Evolutionary conservation across 768 basidiomycete genomes (phyloP), one percentile per base, ranked within the genome.

Genomic region (Russula emetica): DNA sequence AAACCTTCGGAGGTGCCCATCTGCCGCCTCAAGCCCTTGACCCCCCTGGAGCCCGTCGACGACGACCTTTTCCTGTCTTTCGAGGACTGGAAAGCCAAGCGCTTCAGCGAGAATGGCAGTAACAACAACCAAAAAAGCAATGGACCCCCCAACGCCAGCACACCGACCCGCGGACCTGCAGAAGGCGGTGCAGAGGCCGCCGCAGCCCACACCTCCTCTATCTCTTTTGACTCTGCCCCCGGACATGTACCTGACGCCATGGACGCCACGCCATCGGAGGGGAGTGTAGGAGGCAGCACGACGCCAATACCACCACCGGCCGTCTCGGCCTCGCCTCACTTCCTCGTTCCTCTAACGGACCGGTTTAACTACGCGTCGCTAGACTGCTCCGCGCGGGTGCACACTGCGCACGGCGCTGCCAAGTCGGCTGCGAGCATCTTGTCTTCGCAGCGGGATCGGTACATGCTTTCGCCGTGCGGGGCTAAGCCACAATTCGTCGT

Each of bases 401-500:
- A 96, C 74, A 82, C 82, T 9, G 79, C 93, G 0, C 94, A 96
- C 72, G 82, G 83, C 32, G 82, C 82, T 2, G 88, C 94, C 36
- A 94, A 94, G 71, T 92, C 90, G 2, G 77, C 92, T 0, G 84
- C 87, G 0, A 83, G 90, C 1, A 90, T 99, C 60, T 82, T 99
- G 10, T 88, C 90, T 32, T 87, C 85, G 36, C 94, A 94, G 76
- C 89, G 88, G 72, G 96, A 98, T 74, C 79, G 86, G 67, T 98
- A 98, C 79, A 96, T 98, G 97, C 87, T 98, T 69, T 92, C 89
- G 60, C 96, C 95, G 0, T 99, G 97, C 71, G 76, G 79, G 13
- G 83, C 83, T 61, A 56, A 73, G 65, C 72, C 76, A 6, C 86
- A 90, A 68, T 98, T 87, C 75, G 88, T 98, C 38, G 86, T 97